Conservation (phyloP, 2,329 filamentous ascomycete species). For the Bipolaris victoriae region DNA sequence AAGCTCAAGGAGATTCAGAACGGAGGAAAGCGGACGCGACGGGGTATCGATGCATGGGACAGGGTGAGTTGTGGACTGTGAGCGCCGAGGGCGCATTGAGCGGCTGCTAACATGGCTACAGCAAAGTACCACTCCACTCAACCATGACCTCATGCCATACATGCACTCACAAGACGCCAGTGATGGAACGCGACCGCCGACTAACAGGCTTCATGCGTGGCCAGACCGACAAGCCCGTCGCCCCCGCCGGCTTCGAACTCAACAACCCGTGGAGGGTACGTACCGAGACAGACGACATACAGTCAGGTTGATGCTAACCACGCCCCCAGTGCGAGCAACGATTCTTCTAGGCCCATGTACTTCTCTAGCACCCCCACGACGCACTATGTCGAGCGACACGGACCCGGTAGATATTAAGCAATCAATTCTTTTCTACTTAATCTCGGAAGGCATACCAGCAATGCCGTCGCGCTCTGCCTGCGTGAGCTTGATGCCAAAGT, state of each 20-base stretch:
- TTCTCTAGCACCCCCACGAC: conserved; percentile 1
- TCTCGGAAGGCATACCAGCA: conserved; percentile 41
- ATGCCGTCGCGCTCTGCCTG: conserved; percentile 50
- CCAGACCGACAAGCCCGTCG: conserved; percentile 64
- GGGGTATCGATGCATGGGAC: conserved; percentile 68
- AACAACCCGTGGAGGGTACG: conserved; percentile 72
- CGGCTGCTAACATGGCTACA: conserved; percentile 52
- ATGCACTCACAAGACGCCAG: conserved; percentile 50
- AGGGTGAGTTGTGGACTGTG: conserved; percentile 58
- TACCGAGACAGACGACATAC: conserved; percentile 6
- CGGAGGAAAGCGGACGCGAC: conserved; percentile 66
- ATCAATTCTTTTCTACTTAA: conserved; percentile 32
- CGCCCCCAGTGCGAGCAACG: conserved; percentile 46
- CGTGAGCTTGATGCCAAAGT: conserved; percentile 53
- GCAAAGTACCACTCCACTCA: conserved; percentile 58
- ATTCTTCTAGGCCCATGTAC: conserved; percentile 36
- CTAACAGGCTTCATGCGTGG: conserved; percentile 67
- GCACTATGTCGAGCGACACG: neutral
- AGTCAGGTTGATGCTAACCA: conserved; percentile 32
- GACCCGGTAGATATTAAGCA: conserved; percentile 23
- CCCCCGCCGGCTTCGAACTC: conserved; percentile 68
- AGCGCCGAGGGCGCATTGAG: conserved; percentile 12
- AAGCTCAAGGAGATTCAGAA: conserved; percentile 66
- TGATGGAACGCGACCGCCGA: conserved; percentile 70
- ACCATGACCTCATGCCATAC: conserved; percentile 40